Base-by-base conservation (phyloP, 2,329 filamentous ascomycete genomes). In the Fusarium verrucosum region DNA sequence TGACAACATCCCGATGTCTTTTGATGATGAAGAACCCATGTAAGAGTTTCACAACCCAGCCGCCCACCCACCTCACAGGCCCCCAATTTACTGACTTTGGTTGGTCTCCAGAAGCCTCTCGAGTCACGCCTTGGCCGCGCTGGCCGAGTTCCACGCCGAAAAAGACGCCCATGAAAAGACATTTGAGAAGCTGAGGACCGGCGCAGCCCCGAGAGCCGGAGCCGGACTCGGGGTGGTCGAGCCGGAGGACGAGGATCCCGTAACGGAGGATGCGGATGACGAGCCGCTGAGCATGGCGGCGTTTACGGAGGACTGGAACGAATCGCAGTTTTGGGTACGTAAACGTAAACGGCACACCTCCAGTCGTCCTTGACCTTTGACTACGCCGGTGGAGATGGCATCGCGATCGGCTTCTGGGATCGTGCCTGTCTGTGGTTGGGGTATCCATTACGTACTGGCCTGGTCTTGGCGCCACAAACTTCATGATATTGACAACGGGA, bases 241-340 rank as follows among this genome's bases (percentile, higher is more conserved):
- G 17, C 60, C 47, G 33, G 58, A 56, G 25, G 59, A 45, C 13
- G 54, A 67, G 14, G 57, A 66, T 13, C 54, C 54, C 11, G 80
- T 82, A 40, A 25, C 60, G 28, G 60, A 61, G 32, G 86, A 87
- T 72, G 60, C 42, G 35, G 79, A 83, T 42, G 80, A 83, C 25
- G 54, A 64, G 28, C 73, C 75, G 35, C 62, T 85, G 51, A 81
- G 79, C 16, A 94, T 94, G 85, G 86, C 90, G 26, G 80, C 84
- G 2, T 95, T 94, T 70, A 82, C 82, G 2, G 92, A 94, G 76
- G 89, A 94, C 75, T 95, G 92, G 92, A 92, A 94, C 72, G 85
- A 89, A 71, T 90, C 86, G 62, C 91, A 94, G 77, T 95, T 95
- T 72, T 95, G 92, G 91, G 88, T 91, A 80, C 35, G 81, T 73